Base-by-base conservation (phyloP, 2,329 filamentous ascomycete genomes). In the Coleophoma eucalyptorum region DNA sequence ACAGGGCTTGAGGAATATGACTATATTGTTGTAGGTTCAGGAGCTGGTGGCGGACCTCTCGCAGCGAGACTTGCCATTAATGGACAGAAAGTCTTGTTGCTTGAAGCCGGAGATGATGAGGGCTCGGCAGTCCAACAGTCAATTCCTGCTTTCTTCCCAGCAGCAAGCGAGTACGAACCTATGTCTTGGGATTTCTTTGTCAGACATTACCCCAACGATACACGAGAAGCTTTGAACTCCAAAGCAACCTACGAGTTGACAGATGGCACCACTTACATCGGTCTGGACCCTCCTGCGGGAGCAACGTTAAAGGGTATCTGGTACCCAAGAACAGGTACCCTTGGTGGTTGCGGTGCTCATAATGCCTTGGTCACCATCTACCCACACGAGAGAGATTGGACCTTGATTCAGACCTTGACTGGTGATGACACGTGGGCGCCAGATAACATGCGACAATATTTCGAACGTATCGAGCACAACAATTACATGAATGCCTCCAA, bases 31-130 rank as follows among this genome's bases (percentile, higher is more conserved):
- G 74, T 80, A 16, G 78, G 78, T 7, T 77, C 73, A 19, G 77
- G 77, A 13, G 66, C 76, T 21, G 77, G 77, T 32, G 77, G 77
- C 49, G 75, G 71, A 41, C 75, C 77, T 32, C 59, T 79, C 4
- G 75, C 77, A 21, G 71, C 73, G 43, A 68, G 76, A 49, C 70
- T 81, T 41, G 78, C 78, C 5, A 68, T 75, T 35, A 74, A 73
- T 26, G 77, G 77, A 37, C 70, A 75, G 63, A 75, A 70, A 55
- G 74, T 75, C 8, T 70, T 81, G 19, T 67, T 81, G 4, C 71
- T 81, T 20, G 78, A 81, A 57, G 77, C 77, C 34, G 77, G 77
- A 44, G 72, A 77, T 54, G 77, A 81, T 55, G 70, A 79, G 54
- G 72, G 70, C 26, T 42, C 41, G 3, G 55, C 62, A 37, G 59